These are phyloP conservation scores for Lepraria neglecta DNA, from an alignment of 495 filamentous ascomycete species.

Conservation along the genomic window DNA sequence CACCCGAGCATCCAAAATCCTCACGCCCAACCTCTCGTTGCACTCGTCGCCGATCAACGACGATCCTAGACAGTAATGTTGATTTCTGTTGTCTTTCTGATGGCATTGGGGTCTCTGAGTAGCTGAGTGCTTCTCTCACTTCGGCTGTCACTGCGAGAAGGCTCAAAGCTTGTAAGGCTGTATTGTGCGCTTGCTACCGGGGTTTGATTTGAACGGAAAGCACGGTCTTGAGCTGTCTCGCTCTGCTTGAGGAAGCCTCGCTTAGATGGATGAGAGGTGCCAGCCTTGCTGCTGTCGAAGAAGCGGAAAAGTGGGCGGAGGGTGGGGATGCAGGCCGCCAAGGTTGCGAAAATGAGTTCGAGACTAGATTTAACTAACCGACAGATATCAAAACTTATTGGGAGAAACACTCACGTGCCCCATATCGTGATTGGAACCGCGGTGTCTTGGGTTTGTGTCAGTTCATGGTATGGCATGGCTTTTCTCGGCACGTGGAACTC, in stretches of 20 bases:
- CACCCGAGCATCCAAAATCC: too few species aligned
- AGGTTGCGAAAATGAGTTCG: conserved; percentile 9
- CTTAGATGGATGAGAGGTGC: not conserved
- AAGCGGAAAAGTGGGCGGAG: conserved; percentile 15
- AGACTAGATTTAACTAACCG: not conserved
- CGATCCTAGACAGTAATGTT: too few species aligned
- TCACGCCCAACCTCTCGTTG: too few species aligned
- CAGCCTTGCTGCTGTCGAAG: conserved; percentile 4
- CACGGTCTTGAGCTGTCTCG: not conserved
- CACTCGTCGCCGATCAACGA: too few species aligned
- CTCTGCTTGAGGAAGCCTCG: not conserved
- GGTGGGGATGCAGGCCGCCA: conserved; percentile 14
- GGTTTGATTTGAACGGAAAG: not conserved
- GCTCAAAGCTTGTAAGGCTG: not conserved
- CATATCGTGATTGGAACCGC: not conserved
- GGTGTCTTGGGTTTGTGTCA: conserved; percentile 7
- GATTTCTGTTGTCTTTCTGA: too few species aligned
- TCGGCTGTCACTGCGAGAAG: not conserved
- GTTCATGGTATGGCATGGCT: not conserved
- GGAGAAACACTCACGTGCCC: conserved; percentile 4
- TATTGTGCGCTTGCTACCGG: not conserved
- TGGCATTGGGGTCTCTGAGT: not conserved
- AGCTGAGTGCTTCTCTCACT: not conserved
- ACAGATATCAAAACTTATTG: not conserved
- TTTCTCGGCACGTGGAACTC: not conserved